phyloP scores from a whole-genome alignment of 495 filamentous ascomycete genomes.

The Copromyces sp. region DNA sequence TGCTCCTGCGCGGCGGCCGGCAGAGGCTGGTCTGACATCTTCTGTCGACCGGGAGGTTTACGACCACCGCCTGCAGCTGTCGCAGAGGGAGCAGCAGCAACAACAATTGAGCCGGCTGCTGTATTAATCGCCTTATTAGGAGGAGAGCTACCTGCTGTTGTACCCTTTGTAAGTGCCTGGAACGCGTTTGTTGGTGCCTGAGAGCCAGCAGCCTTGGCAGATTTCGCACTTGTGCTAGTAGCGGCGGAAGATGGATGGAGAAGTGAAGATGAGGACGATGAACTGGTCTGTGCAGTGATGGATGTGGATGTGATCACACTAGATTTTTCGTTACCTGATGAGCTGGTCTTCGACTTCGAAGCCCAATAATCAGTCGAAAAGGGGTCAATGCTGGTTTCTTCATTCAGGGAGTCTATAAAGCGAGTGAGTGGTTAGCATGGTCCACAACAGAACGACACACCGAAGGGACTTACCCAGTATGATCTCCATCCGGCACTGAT shows the following conservation, averaged over 20 bases:
- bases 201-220: background rate
- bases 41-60: background rate
- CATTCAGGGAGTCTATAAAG: slow-evolving; percentile 21
- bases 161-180: slow-evolving; percentile 9
- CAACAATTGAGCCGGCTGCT: background rate
- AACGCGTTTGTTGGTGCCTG: slow-evolving; percentile 14
- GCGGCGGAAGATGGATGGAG: background rate
- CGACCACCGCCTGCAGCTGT: background rate
- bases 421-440: slow-evolving; percentile 7
- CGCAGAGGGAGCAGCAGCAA: background rate
- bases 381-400: slow-evolving; percentile 61
- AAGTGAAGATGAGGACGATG: background rate
- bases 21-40: slow-evolving; percentile 14
- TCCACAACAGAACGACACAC: background rate
- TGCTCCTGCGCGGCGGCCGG: slow-evolving; percentile 12
- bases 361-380: slow-evolving; percentile 78
- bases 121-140: background rate
- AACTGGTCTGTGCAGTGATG: background rate
- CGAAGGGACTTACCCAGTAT: slow-evolving; percentile 49
- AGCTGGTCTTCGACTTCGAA: slow-evolving; percentile 16
- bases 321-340: slow-evolving; percentile 10
- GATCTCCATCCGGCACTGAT: slow-evolving; percentile 58
- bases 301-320: slow-evolving; percentile 1
- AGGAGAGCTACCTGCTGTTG: background rate
- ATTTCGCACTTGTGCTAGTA: background rate